Conservation (phyloP, 345 rosid genomes). For the Clarkia xantiana region DNA sequence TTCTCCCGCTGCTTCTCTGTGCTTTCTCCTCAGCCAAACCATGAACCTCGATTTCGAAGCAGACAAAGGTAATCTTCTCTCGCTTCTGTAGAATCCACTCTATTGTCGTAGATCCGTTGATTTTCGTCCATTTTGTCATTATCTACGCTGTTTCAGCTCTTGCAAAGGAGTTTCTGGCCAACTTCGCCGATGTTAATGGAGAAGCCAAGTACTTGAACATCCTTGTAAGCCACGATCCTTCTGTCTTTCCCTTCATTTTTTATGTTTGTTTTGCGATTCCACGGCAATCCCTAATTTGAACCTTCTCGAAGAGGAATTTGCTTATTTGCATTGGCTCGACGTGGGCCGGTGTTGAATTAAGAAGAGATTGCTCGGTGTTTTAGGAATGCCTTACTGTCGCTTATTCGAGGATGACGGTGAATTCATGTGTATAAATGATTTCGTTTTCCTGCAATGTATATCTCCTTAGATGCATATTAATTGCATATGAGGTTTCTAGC, state of each 20-base stretch:
- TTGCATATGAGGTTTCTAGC: no score
- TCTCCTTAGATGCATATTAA: no score
- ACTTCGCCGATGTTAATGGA: constrained; percentile 54
- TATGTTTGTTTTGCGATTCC: no score
- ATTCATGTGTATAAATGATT: no score
- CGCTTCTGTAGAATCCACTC: background rate
- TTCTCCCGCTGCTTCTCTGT: background rate
- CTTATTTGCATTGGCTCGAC: no score
- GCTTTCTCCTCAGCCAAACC: no score
- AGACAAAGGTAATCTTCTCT: constrained; percentile 38
- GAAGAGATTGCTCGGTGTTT: no score
- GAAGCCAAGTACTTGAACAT: constrained; percentile 66
- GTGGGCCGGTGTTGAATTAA: no score
- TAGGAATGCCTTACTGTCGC: no score
- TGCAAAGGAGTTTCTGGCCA: constrained; percentile 70
- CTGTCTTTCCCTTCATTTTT: background rate
- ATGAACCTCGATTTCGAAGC: constrained; percentile 50
- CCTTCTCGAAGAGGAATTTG: background rate
- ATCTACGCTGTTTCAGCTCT: constrained; percentile 18
- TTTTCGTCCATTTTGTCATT: background rate
- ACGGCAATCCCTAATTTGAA: constrained; percentile 8
- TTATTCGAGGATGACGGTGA: no score
- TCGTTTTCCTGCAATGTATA: no score
- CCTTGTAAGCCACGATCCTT: constrained; percentile 45
- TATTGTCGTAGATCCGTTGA: background rate